Evolutionary conservation across 805 yeast genomes (phyloP), one percentile per base, ranked within the genome.

Genomic region (Schizosaccharomyces pombe): DNA sequence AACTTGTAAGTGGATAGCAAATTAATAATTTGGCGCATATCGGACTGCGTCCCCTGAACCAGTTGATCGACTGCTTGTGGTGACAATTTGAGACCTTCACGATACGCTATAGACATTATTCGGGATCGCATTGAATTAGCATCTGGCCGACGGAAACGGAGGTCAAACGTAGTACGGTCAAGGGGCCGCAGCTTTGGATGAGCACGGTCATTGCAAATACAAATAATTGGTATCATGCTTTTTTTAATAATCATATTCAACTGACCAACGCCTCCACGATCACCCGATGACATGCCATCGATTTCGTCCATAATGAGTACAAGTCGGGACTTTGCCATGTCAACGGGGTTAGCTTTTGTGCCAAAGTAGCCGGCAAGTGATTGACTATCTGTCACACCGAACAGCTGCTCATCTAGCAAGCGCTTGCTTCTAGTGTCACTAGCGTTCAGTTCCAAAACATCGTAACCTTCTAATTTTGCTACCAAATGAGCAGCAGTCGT

Each of bases 271-370:
- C 99, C 99, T 57, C 99, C 99, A 61, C 91, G 80, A 67, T 91
- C 99, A 59, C 99, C 99, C 63, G 93, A 86, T 43, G 95, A 85
- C 97, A 91, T 91, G 60, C 99, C 99, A 66, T 91, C 99, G 31
- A 91, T 97, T 69, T 91, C 99, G 68, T 91, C 99, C 97, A 91
- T 86, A 58, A 91, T 82, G 52, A 91, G 72, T 55, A 86, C 85
- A 60, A 89, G 79, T 57, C 75, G 79, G 54, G 75, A 73, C 52
- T 74, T 71, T 59, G 76, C 74, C 1, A 54, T 58, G 57, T 47
- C 57, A n/a, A 54, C 56, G 5, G 53, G 54, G 3, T 40, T 30
- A 22, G 19, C 12, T 54, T 26, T 60, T 16, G 57, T 59, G 52
- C 62, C 63, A 68, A 85, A 80, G 63, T 70, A 85, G 0, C 95